These are phyloP conservation scores for Colletotrichum cereale DNA, from an alignment of 2,329 filamentous ascomycete genomes.

Conservation along the genomic window DNA sequence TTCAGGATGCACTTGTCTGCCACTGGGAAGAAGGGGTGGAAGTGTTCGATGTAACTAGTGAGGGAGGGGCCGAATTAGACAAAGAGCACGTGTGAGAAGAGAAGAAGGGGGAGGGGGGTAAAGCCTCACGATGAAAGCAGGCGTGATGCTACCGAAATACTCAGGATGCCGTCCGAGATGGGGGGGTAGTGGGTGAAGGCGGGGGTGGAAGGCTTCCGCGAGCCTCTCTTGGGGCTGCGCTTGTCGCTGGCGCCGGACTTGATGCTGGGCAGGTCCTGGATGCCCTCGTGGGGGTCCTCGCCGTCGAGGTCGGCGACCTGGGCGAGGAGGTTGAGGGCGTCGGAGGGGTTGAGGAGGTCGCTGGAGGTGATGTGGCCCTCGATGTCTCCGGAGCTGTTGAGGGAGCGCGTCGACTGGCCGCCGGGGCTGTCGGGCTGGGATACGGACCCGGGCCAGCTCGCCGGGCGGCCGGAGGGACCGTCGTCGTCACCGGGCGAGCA, in stretches of 20 bases:
- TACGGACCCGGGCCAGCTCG: constrained; percentile 32
- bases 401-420: constrained; percentile 28
- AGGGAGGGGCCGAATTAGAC: not conserved
- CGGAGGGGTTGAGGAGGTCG: constrained; percentile 56
- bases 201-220: constrained; percentile 12
- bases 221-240: constrained; percentile 17
- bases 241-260: constrained; percentile 36
- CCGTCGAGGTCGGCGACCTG: constrained; percentile 56
- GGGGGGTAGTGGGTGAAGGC: constrained; percentile 47
- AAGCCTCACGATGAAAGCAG: constrained; percentile 38
- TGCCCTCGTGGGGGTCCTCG: constrained; percentile 28
- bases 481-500: constrained; percentile 39
- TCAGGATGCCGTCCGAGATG: constrained; percentile 48
- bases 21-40: constrained; percentile 78
- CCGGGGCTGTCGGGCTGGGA: constrained; percentile 40
- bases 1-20: constrained; percentile 72
- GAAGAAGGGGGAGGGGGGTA: constrained; percentile 45
- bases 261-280: constrained; percentile 26
- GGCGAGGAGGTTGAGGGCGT: constrained; percentile 55
- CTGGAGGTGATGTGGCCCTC: constrained; percentile 56
- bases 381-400: constrained; percentile 43
- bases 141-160: constrained; percentile 42
- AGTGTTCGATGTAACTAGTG: constrained; percentile 71
- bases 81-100: not conserved
- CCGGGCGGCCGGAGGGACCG: constrained; percentile 18